phyloP scores from a whole-genome alignment of 2,329 filamentous ascomycete species.

The Aspergillus quadricinctus region DNA sequence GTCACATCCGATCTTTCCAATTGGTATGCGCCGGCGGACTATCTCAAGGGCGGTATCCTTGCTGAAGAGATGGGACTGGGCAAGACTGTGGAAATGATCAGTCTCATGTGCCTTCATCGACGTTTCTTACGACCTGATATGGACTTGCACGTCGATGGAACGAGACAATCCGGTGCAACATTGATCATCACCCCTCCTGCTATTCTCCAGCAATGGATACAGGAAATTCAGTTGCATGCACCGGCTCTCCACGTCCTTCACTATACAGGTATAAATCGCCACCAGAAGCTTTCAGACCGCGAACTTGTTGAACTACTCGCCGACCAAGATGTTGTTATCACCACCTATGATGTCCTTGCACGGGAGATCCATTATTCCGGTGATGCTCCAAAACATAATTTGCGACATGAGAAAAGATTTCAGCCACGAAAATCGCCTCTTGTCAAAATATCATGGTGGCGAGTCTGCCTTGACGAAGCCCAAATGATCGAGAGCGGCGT shows the following conservation, averaged over 20 bases:
- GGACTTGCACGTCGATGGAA: constrained; percentile 16
- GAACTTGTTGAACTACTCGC: constrained; percentile 45
- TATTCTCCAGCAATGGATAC: constrained; percentile 61
- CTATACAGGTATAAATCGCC: constrained; percentile 52
- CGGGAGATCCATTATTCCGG: constrained; percentile 74
- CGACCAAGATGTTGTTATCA: constrained; percentile 54
- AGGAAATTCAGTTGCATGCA: constrained; percentile 55
- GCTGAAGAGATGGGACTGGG: constrained; percentile 50
- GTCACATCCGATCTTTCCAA: constrained; percentile 33
- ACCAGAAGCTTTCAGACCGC: constrained; percentile 31
- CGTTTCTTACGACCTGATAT: constrained; percentile 17
- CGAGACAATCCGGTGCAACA: constrained; percentile 49
- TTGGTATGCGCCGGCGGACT: constrained; percentile 27
- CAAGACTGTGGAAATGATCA: constrained; percentile 48
- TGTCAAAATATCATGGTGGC: constrained; percentile 81
- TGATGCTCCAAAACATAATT: constrained; percentile 65
- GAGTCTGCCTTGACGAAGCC: constrained; percentile 64
- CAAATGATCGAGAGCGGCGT: constrained; percentile 93
- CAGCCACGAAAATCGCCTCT: constrained; percentile 68
- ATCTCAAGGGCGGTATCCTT: constrained; percentile 43
- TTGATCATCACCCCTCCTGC: constrained; percentile 60
- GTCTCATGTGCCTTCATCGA: constrained; percentile 41
- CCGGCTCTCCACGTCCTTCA: constrained; percentile 53
- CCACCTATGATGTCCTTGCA: constrained; percentile 66
- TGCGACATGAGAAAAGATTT: constrained; percentile 62